These are phyloP conservation scores for Gossypium gossypioides DNA, from an alignment of 441 rosid species.

Conservation along the genomic window DNA sequence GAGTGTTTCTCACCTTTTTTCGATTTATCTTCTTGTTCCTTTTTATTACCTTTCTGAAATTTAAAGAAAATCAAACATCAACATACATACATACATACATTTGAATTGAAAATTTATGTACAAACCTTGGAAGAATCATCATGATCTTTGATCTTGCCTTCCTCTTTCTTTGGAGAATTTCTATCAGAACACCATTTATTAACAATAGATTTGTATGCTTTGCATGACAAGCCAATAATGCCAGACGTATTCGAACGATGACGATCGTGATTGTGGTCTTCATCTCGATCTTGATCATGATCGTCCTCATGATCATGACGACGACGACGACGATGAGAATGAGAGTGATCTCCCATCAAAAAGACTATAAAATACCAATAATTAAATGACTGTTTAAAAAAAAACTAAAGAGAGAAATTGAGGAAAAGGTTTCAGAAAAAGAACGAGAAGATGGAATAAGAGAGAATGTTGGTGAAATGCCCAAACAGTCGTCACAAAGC, in stretches of 20 bases:
- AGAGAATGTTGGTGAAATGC: background rate
- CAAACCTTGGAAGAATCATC: slow-evolving; percentile 29
- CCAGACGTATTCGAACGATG: slow-evolving; percentile 16
- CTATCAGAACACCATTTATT: slow-evolving; percentile 35
- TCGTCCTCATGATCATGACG: background rate
- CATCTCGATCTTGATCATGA: background rate
- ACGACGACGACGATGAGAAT: background rate
- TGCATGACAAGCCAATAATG: slow-evolving; percentile 23
- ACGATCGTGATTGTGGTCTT: too few species aligned
- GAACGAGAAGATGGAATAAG: background rate
- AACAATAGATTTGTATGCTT: slow-evolving; percentile 43
- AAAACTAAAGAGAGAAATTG: background rate
- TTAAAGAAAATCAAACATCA: background rate
- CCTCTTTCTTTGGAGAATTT: slow-evolving; percentile 26
- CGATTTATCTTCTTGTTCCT: background rate
- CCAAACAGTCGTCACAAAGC: background rate
- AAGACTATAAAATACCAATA: background rate
- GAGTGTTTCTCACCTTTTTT: slow-evolving; percentile 19
- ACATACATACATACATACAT: background rate
- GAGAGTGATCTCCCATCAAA: slow-evolving; percentile 31
- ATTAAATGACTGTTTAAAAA: background rate
- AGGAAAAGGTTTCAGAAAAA: background rate
- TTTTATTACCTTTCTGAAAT: slow-evolving; percentile 12
- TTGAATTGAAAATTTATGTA: background rate
- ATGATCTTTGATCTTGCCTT: slow-evolving; percentile 15